Evolutionary conservation across 108 stramenopile genomes (phyloP).

Genomic region (Parietichytrium sp.): DNA sequence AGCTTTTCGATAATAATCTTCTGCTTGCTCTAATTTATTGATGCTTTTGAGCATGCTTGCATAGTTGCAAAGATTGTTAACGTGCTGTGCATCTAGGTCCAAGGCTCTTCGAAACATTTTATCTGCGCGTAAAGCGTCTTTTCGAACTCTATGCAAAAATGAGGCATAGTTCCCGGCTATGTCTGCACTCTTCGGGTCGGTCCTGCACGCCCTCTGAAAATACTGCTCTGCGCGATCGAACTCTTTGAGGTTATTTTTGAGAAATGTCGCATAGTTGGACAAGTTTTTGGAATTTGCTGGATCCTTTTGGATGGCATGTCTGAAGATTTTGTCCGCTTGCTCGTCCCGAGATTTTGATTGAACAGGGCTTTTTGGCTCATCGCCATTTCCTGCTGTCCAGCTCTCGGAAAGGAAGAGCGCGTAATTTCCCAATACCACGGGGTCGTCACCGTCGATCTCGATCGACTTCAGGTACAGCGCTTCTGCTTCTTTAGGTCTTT

Average conservation of each 20-base stretch:
- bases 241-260: background rate
- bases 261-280: conserved; percentile 29
- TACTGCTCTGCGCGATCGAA: conserved; percentile 31
- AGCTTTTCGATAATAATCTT: background rate
- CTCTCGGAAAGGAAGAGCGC: background rate
- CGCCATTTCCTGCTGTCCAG: background rate
- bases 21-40: background rate
- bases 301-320: background rate
- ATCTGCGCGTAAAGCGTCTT: background rate
- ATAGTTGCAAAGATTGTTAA: conserved; percentile 10
- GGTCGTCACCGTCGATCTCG: background rate
- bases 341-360: background rate
- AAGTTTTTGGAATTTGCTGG: background rate
- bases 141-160: conserved; percentile 1
- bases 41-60: background rate
- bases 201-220: background rate
- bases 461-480: background rate
- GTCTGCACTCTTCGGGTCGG: background rate
- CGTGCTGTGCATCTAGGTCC: background rate
- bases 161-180: background rate
- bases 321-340: conserved; percentile 3
- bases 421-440: background rate
- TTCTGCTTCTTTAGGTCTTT: background rate
- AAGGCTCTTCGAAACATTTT: conserved; percentile 18
- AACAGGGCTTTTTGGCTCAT: background rate